Evolutionary conservation across 768 basidiomycete species (phyloP), one percentile per base, ranked within the genome.

Genomic region (Trametes cubensis): DNA sequence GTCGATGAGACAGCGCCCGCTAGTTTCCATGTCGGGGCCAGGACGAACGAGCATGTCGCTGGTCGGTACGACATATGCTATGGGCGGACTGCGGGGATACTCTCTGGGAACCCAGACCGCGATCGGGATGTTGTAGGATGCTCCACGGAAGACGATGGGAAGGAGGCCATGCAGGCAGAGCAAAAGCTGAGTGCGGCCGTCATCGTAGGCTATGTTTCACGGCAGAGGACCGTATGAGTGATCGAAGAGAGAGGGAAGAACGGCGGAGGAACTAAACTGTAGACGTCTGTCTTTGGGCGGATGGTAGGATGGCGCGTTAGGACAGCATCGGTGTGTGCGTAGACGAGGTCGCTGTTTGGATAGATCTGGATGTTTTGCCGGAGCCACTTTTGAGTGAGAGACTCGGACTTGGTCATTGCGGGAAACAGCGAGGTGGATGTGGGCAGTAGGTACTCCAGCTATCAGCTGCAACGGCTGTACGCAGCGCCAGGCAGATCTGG

Each of bases 51-150:
- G 87, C 88, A 99, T 94, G 70, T 92, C 88, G 55, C 79, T 83
- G 2, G 94, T 97, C 38, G 97, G 96, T 14, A 94, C 90, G 66
- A 99, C 95, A 77, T 94, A 98, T 21, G 81, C 81, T 69, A 98
- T 83, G 21, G 97, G 97, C 0, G 95, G 87, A 14, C 79, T 79
- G 45, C 82, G 80, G 4, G 96, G 96, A 70, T 94, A 98, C 44
- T 92, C 91, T 54, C 82, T 81, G 3, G 94, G 82, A 44, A 98
- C 67, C 95, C 95, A 98, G 63, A 96, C 67, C 14, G 90, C 86
- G 68, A 99, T 75, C 4, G 97, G 97, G 68, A 98, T 98, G 74
- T 99, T 94, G 80, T 99, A 99, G 2, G 88, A 80, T 0, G 85
- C 77, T 1, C 80, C 76, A 51, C 89, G 83, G 77, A 86, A 96